Evolutionary conservation across 805 yeast species (phyloP).

Genomic region (Zygosaccharomyces gambellarensis): DNA sequence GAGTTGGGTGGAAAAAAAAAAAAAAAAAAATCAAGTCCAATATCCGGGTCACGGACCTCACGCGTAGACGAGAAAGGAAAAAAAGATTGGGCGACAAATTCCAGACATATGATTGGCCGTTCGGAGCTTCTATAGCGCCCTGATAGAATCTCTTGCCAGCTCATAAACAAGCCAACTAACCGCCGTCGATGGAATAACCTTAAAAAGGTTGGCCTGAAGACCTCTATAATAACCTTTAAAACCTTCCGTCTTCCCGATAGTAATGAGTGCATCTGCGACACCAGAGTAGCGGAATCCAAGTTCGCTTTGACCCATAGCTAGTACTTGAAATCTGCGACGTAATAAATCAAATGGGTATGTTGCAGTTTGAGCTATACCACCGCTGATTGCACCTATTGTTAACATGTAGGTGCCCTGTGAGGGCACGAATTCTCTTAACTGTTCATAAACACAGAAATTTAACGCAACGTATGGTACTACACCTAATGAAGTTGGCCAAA

Average conservation of each 20-base stretch:
- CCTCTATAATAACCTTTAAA: slow-evolving; percentile 67
- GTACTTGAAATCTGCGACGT: slow-evolving; percentile 86
- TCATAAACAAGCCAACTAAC: slow-evolving; percentile 90
- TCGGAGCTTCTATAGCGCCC: neutral
- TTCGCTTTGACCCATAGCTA: slow-evolving; percentile 64
- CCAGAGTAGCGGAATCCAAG: slow-evolving; percentile 80
- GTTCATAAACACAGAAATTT: slow-evolving; percentile 86
- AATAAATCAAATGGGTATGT: slow-evolving; percentile 90
- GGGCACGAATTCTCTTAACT: slow-evolving; percentile 55
- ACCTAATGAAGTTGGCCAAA: slow-evolving; percentile 86
- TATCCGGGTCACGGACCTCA: neutral
- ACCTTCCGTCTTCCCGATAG: slow-evolving; percentile 73
- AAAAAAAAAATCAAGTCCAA: neutral
- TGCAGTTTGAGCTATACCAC: slow-evolving; percentile 84
- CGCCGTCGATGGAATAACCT: slow-evolving; percentile 94
- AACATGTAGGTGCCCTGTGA: slow-evolving; percentile 42
- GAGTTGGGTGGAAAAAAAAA: neutral
- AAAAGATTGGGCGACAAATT: neutral
- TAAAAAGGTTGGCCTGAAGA: slow-evolving; percentile 73
- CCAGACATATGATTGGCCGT: neutral
- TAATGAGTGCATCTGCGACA: slow-evolving; percentile 64
- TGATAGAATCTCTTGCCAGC: slow-evolving; percentile 47
- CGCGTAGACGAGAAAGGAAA: neutral
- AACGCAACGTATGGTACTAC: slow-evolving; percentile 96
- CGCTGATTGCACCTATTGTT: slow-evolving; percentile 76